Percentiles rank a stretch among this genome's conserved stretches.
Conservation (phyloP, 768 basidiomycete genomes). For the Termitomyces sp. region DNA sequence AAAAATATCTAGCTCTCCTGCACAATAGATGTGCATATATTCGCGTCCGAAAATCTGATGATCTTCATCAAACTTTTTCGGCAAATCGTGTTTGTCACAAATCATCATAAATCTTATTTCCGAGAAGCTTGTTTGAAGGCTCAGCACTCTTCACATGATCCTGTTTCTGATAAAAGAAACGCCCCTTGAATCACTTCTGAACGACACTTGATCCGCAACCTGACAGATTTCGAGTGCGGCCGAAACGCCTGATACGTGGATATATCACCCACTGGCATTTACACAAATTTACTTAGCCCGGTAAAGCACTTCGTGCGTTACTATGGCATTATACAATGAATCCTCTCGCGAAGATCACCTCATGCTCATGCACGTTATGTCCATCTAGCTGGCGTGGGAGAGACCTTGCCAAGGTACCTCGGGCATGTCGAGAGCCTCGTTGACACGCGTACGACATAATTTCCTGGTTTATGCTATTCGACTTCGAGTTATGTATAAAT, state of each 20-base stretch:
- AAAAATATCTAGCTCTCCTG: too few relatives aligned
- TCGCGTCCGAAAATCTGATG: neutral
- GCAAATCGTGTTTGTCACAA: neutral
- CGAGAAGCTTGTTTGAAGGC: neutral
- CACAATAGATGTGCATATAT: neutral
- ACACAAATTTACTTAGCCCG: neutral
- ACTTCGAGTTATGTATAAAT: neutral
- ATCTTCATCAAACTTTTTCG: conserved; percentile 1
- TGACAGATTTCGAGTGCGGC: neutral
- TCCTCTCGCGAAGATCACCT: neutral
- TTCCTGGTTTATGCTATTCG: neutral
- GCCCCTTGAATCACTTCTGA: too few relatives aligned
- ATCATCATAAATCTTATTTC: neutral
- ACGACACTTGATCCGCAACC: too few relatives aligned
- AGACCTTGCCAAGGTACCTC: neutral
- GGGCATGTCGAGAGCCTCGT: neutral
- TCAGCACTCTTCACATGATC: neutral
- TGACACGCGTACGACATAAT: conserved; percentile 3
- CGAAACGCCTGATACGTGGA: neutral
- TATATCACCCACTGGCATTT: too few relatives aligned
- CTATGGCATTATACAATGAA: neutral
- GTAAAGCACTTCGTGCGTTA: neutral
- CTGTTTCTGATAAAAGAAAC: neutral
- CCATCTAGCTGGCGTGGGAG: neutral
- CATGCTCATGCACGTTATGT: neutral